Evolutionary conservation across 257 asterid species (phyloP).

Genomic region (Eucommia ulmoides): DNA sequence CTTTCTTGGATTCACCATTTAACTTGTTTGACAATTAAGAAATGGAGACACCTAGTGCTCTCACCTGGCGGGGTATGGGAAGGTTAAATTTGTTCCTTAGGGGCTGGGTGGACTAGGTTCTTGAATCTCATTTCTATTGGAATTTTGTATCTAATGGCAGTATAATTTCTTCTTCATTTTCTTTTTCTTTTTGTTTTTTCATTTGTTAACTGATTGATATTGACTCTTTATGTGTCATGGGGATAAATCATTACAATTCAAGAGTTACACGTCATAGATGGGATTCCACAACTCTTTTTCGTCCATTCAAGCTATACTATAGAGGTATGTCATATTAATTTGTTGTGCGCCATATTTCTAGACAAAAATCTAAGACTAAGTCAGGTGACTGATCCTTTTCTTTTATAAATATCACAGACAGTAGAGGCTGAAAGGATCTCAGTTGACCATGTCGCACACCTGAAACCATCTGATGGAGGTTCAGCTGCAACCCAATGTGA

Average conservation of each 20-base stretch:
- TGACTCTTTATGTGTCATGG: constrained; percentile 7
- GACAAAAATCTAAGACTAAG: constrained; percentile 8
- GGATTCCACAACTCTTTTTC: constrained; percentile 87
- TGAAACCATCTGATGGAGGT: constrained; percentile 96
- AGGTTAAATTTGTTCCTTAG: too few relatives aligned
- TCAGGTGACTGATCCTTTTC: constrained; percentile 4
- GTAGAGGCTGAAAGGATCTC: constrained; percentile 98
- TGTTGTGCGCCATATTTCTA: constrained; percentile 3
- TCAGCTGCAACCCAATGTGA: constrained; percentile 97
- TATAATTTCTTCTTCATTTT: too few relatives aligned
- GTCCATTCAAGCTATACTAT: constrained; percentile 81
- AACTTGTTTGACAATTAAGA: too few relatives aligned
- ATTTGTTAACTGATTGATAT: not conserved
- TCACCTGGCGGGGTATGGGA: too few relatives aligned
- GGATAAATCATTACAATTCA: constrained; percentile 22
- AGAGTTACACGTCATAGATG: constrained; percentile 93
- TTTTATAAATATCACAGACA: too few relatives aligned
- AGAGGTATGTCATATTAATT: constrained; percentile 43
- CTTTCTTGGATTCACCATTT: too few relatives aligned
- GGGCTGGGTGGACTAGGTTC: too few relatives aligned
- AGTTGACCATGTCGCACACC: constrained; percentile 96
- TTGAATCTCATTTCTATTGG: too few relatives aligned
- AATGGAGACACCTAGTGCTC: too few relatives aligned
- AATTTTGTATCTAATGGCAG: too few relatives aligned
- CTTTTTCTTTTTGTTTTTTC: not conserved